Evolutionary conservation across 768 basidiomycete species (phyloP).

Genomic region (Hypsizygus marmoreus): DNA sequence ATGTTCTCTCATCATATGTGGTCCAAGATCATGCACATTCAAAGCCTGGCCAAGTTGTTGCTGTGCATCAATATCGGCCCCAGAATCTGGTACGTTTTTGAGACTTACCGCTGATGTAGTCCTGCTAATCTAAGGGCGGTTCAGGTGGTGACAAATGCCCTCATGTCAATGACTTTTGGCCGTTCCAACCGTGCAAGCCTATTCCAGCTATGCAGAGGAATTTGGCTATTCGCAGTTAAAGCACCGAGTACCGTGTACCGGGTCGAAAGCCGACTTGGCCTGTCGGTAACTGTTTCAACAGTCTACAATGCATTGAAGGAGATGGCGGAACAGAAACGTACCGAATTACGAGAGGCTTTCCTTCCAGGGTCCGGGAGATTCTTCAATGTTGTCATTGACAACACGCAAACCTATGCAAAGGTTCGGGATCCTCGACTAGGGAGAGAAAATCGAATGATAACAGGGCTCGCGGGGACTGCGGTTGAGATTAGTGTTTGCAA

Average conservation of each 20-base stretch:
- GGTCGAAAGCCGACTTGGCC: conserved; percentile 18
- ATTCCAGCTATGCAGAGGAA: conserved; percentile 16
- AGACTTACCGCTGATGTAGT: background rate
- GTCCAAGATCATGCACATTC: no score
- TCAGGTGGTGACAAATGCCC: conserved; percentile 15
- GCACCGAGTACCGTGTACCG: conserved; percentile 17
- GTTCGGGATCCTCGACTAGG: conserved; percentile 17
- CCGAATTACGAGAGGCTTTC: conserved; percentile 6
- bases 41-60: no score
- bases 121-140: background rate
- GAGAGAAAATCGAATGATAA: conserved; percentile 19
- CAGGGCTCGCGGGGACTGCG: conserved; percentile 20
- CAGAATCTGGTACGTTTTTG: conserved; percentile 11
- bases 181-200: conserved; percentile 14
- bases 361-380: background rate
- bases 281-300: conserved; percentile 16
- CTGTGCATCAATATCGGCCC: conserved; percentile 3
- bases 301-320: conserved; percentile 12
- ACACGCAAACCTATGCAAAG: conserved; percentile 17
- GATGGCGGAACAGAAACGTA: conserved; percentile 14
- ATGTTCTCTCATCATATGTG: conserved; percentile 10
- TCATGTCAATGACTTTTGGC: conserved; percentile 21
- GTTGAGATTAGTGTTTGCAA: no score
- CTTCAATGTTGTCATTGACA: conserved; percentile 18
- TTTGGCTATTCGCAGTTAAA: conserved; percentile 20